Base-by-base conservation (phyloP, 2,329 filamentous ascomycete species). In the Alternaria sp. region DNA sequence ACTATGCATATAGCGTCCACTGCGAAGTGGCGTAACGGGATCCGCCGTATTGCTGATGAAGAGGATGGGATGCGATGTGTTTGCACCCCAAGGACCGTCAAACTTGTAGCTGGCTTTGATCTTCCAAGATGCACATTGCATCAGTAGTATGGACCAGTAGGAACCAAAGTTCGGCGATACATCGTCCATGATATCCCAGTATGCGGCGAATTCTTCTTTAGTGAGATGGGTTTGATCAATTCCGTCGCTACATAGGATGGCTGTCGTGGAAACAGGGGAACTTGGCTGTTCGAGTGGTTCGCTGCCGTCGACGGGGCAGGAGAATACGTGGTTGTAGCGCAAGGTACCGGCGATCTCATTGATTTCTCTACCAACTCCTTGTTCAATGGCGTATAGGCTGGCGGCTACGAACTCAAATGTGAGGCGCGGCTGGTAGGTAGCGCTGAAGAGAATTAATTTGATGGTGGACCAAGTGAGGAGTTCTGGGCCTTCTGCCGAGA, bases 31-130 rank as follows among this genome's bases (percentile, higher is more conserved):
- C 0, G 87, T 89, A 1, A 90, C 86, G 0, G 88, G 88, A 60
- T 90, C 88, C 14, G 85, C 81, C 0, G 84, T 85, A 69, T 87
- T 89, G 37, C 84, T 85, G 12, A 89, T 77, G 71, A 88, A 86
- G 7, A 90, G 80, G 30, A 90, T 79, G 0, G 88, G 88, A 65
- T 86, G 82, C 6, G 82, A 79, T 6, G 84, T 87, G 25, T 82
- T 78, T 63, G 68, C 77, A 8, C 73, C 71, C 60, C 71, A 74
- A 1, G 65, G 60, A 11, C 64, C 71, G 21, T 64, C 66, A 61
- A 80, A 83, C 46, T 71, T 74, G 63, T 78, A 72, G 10, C 66
- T 63, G 2, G 82, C 73, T 3, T 75, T 70, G 50, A 82, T 74
- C 12, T 66, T 66, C 78, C 81, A 84, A 15, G 73, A 71, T 4